phyloP scores from a whole-genome alignment of 108 stramenopile species.

The Fragilaria crotonensis region DNA sequence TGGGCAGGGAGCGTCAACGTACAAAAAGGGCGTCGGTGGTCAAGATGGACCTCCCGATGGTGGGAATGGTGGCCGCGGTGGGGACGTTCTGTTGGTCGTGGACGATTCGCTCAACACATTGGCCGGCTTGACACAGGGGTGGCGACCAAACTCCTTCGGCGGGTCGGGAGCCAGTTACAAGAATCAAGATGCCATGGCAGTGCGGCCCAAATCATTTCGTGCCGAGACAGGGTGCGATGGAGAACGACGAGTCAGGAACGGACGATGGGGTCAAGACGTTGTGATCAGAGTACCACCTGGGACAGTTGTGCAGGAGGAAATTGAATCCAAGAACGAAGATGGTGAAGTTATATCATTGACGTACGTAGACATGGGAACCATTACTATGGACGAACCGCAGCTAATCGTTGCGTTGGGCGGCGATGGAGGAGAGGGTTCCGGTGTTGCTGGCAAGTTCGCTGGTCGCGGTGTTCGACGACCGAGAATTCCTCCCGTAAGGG shows the following conservation, averaged over 20 bases:
- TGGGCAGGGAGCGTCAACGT: conserved; percentile 79
- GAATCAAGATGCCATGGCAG: conserved; percentile 13
- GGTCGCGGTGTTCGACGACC: conserved; percentile 67
- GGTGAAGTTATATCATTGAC: conserved; percentile 1
- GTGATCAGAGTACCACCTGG: conserved; percentile 87
- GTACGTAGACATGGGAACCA: not conserved
- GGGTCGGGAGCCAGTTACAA: conserved; percentile 57
- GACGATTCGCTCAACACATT: conserved; percentile 88
- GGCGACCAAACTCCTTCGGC: conserved; percentile 76
- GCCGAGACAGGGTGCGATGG: conserved; percentile 84
- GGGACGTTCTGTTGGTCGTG: conserved; percentile 70
- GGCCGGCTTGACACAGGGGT: conserved; percentile 68
- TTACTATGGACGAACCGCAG: conserved; percentile 2
- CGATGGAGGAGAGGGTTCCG: conserved; percentile 72
- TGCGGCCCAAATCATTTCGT: conserved; percentile 50
- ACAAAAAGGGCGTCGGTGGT: conserved; percentile 51
- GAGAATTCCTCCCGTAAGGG: conserved; percentile 50
- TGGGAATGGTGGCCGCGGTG: conserved; percentile 91
- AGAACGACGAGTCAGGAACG: conserved; percentile 61
- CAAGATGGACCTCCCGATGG: conserved; percentile 89
- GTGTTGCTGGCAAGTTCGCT: conserved; percentile 35
- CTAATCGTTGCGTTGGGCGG: conserved; percentile 63
- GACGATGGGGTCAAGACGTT: conserved; percentile 64
- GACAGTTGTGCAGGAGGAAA: conserved; percentile 83
- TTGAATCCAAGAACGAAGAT: conserved; percentile 17